Percentiles rank a stretch among this genome's conserved stretches.
Evolutionary conservation across 78 protist genomes (phyloP).

Genomic region (Polysphondylium violaceum): DNA sequence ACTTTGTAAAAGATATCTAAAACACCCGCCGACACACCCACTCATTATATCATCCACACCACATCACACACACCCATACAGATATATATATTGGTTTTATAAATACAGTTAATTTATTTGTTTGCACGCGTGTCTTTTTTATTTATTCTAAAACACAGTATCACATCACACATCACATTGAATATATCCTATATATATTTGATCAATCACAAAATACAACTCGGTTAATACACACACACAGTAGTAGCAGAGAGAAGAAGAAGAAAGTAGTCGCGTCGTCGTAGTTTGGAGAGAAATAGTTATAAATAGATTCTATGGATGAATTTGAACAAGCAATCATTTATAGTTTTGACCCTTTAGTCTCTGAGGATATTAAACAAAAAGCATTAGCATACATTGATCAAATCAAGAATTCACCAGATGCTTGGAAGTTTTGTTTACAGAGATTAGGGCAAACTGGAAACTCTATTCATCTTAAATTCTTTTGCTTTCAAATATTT

Average conservation of each 20-base stretch:
- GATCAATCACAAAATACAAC: not conserved
- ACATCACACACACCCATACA: too few relatives aligned
- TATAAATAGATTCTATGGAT: slow-evolving; percentile 27
- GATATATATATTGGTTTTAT: too few relatives aligned
- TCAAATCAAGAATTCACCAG: slow-evolving; percentile 19
- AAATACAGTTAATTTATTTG: too few relatives aligned
- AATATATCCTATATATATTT: not conserved
- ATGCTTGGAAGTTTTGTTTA: slow-evolving; percentile 79
- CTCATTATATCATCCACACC: too few relatives aligned
- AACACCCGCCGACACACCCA: too few relatives aligned
- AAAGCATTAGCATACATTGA: slow-evolving; percentile 62
- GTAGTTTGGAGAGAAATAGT: not conserved
- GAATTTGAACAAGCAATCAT: slow-evolving; percentile 79
- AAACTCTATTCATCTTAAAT: slow-evolving; percentile 44
- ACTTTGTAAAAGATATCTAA: too few relatives aligned
- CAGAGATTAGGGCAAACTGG: slow-evolving; percentile 44
- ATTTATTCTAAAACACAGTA: too few relatives aligned
- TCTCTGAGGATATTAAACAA: slow-evolving; percentile 57
- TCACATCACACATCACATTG: too few relatives aligned
- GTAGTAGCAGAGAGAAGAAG: not conserved
- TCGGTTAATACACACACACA: not conserved
- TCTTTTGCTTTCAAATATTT: slow-evolving; percentile 78
- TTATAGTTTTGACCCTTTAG: slow-evolving; percentile 55
- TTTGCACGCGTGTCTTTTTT: too few relatives aligned
- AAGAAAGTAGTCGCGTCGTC: not conserved